phyloP scores from a whole-genome alignment of 2,329 filamentous ascomycete genomes.

The Fusarium compactum region DNA sequence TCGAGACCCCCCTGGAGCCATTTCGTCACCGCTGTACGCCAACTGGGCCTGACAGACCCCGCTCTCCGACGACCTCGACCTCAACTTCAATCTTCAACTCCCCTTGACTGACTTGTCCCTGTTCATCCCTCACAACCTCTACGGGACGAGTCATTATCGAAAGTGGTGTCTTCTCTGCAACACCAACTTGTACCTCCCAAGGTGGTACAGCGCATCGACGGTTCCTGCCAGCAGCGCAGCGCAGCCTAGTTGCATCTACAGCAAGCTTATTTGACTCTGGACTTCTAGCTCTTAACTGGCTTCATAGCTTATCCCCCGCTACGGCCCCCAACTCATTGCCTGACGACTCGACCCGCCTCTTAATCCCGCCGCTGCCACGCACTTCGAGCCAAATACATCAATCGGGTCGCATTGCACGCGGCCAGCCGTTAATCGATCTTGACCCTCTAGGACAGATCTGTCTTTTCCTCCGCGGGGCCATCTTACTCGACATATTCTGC shows the following conservation, averaged over 20 bases:
- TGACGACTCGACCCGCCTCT: conserved; percentile 38
- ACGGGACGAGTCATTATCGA: conserved; percentile 9
- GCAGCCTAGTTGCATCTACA: conserved; percentile 24
- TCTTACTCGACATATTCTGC: conserved; percentile 20
- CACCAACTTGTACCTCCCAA: not conserved
- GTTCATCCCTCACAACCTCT: conserved; percentile 26
- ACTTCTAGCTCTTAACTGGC: conserved; percentile 21
- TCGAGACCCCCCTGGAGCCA: conserved; percentile 29
- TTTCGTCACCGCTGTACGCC: conserved; percentile 48
- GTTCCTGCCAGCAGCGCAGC: conserved; percentile 31
- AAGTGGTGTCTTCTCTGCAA: conserved; percentile 6
- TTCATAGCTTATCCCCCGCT: conserved; percentile 29
- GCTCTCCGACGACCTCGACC: conserved; percentile 36
- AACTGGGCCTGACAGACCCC: conserved; percentile 43
- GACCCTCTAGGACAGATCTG: conserved; percentile 27
- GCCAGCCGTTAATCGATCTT: conserved; percentile 41
- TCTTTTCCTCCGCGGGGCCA: conserved; percentile 13
- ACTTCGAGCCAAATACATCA: conserved; percentile 35
- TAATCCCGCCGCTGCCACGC: conserved; percentile 34
- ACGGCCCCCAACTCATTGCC: conserved; percentile 44
- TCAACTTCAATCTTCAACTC: conserved; percentile 31
- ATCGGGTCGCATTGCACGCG: conserved; percentile 51
- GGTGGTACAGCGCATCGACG: conserved; percentile 1
- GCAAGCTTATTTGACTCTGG: conserved; percentile 28
- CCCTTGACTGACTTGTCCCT: conserved; percentile 25